A percentile compares a stretch with the other conserved stretches of the same genome.
phyloP scores from a whole-genome alignment of 805 yeast species.

The Peterozyma xylosa region DNA sequence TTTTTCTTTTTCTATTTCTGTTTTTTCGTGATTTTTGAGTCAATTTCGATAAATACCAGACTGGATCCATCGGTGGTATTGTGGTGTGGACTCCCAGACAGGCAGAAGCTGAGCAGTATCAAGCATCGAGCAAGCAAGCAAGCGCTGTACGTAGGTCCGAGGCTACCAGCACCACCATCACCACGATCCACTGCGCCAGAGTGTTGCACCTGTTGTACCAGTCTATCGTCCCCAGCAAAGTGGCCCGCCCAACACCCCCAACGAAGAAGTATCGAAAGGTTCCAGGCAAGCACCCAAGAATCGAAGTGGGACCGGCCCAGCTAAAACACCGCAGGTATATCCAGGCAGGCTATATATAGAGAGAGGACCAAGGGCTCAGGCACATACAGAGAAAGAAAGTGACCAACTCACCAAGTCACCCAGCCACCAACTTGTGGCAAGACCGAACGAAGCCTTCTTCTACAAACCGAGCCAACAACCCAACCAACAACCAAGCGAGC shows the following conservation, averaged over 20 bases:
- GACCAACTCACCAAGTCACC: not conserved
- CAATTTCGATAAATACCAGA: too few relatives aligned
- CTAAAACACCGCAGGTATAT: not conserved
- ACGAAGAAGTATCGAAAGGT: not conserved
- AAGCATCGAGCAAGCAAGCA: too few relatives aligned
- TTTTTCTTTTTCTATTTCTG: too few relatives aligned
- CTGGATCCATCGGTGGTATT: too few relatives aligned
- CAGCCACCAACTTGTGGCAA: too few relatives aligned
- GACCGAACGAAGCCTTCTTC: too few relatives aligned
- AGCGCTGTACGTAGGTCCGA: too few relatives aligned
- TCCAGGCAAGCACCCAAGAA: not conserved
- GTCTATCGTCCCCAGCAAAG: not conserved
- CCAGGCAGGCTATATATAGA: not conserved
- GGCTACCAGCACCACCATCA: too few relatives aligned
- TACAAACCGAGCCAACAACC: not conserved
- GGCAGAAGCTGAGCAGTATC: too few relatives aligned
- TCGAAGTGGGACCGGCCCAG: not conserved
- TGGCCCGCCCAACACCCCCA: not conserved
- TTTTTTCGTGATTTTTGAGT: too few relatives aligned
- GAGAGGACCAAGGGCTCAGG: not conserved
- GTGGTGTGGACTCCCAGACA: too few relatives aligned
- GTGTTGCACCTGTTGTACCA: not conserved
- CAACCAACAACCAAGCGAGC: slow-evolving; percentile 1
- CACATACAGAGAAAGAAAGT: not conserved
- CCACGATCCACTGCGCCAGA: too few relatives aligned